Base-by-base conservation (phyloP, 2,329 filamentous ascomycete genomes). In the Chlorencoelia australis region DNA sequence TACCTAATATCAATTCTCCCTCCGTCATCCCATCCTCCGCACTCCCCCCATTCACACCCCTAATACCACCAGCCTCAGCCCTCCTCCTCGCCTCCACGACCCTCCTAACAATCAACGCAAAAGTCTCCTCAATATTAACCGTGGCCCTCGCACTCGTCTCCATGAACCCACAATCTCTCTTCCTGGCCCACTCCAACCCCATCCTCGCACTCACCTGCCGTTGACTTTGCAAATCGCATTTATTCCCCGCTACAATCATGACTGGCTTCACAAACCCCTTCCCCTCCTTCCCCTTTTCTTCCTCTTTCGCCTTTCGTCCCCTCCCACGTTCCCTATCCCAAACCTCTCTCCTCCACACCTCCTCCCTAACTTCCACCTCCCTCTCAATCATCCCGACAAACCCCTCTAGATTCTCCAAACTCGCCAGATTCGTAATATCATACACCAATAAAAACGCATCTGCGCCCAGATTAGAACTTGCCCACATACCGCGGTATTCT, bases 91-190 rank as follows among this genome's bases (percentile, higher is more conserved):
- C 52, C 63, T 79, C 74, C 30, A 73, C 66, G 33, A 80, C 75
- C 34, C 75, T 65, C 17, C 73, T 65, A 28, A 79, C 70, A 41
- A 79, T 73, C 25, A 79, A 67, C 22, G 81, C 82, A 67, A 91
- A 91, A 0, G 83, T 89, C 69, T 91, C 84, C 59, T 91, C 84
- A 44, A 91, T 85, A 57, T 91, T 91, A 46, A 91, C 84, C 66
- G 86, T 82, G 51, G 87, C 74, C 37, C 83, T 66, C 4, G 84
- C 84, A 52, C 80, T 86, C 44, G 84, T 91, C 71, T 91, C 84
- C 84, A 91, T 91, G 62, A 91, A 91, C 25, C 83, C 84, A 60
- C 82, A 89, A 28, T 76, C 76, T 37, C 73, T 67, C 41, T 65
- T 66, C 42, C 82, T 66, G 33, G 84, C 82, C 83, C 84, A 91